Conservation (phyloP, 495 filamentous ascomycete genomes). For the Hyaloscypha variabilis region DNA sequence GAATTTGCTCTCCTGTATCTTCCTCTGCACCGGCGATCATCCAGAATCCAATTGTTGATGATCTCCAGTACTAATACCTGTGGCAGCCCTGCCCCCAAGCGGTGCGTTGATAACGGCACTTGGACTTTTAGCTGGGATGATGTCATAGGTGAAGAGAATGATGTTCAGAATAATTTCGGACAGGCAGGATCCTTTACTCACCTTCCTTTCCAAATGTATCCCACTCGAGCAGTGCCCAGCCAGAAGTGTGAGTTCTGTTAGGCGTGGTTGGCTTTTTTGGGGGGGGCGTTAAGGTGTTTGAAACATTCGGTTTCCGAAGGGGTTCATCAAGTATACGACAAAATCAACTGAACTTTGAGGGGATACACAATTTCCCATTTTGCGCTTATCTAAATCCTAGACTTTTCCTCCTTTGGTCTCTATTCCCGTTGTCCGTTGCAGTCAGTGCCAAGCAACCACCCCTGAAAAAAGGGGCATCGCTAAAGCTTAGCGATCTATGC, state of each 20-base stretch:
- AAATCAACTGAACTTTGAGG: too few species aligned
- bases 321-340: too few species aligned
- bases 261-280: not conserved
- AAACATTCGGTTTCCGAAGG: too few species aligned
- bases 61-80: not conserved
- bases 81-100: constrained; percentile 5
- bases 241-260: constrained; percentile 28
- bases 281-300: not conserved
- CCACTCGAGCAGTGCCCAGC: constrained; percentile 15
- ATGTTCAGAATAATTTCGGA: constrained; percentile 29
- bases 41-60: not conserved
- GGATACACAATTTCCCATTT: too few species aligned
- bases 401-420: too few species aligned
- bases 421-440: too few species aligned
- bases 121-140: constrained; percentile 27
- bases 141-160: constrained; percentile 22
- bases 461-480: not conserved
- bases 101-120: constrained; percentile 27
- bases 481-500: not conserved
- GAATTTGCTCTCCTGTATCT: not conserved
- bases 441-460: too few species aligned
- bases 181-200: constrained; percentile 16
- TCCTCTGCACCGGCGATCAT: too few species aligned
- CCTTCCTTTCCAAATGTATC: constrained; percentile 21
- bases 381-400: too few species aligned